phyloP scores from a whole-genome alignment of 164 flowering plant species.

The Sextonia rubra region DNA sequence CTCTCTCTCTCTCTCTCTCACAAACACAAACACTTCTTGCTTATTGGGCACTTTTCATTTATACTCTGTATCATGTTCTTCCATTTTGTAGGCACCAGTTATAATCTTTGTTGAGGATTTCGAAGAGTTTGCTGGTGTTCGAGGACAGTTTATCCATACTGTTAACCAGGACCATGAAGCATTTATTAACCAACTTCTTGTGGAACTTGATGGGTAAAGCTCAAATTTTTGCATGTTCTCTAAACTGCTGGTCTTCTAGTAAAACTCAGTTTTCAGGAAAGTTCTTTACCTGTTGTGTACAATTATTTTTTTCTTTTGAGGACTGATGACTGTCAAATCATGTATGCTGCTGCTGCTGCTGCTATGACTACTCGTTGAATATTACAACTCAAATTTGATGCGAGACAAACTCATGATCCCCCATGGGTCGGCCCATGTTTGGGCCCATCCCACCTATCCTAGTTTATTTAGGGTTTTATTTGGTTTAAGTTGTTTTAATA shows the following conservation, averaged over 20 bases:
- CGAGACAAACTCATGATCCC: too few relatives aligned
- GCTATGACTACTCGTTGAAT: too few relatives aligned
- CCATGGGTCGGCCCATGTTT: too few relatives aligned
- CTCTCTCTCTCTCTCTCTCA: too few relatives aligned
- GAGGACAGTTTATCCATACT: slow-evolving; percentile 84
- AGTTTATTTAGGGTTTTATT: too few relatives aligned
- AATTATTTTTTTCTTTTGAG: background rate
- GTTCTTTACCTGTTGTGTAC: background rate
- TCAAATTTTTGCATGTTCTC: background rate
- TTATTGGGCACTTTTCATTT: slow-evolving; percentile 1
- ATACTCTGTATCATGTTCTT: background rate
- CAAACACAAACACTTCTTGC: background rate
- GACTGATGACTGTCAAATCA: background rate
- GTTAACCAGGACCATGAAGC: slow-evolving; percentile 95
- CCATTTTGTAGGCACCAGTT: slow-evolving; percentile 73
- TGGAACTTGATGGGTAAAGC: slow-evolving; percentile 94
- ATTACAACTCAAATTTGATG: too few relatives aligned
- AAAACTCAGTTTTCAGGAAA: background rate
- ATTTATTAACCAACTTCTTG: slow-evolving; percentile 94
- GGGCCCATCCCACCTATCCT: too few relatives aligned
- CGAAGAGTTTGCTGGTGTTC: slow-evolving; percentile 95
- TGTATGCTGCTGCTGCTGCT: too few relatives aligned
- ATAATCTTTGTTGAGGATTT: slow-evolving; percentile 97
- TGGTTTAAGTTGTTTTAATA: too few relatives aligned
- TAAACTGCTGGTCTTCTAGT: background rate